These are phyloP conservation scores for Thinopyrum elongatum DNA, from an alignment of 176 grass and related monocot genomes.

Conservation along the genomic window DNA sequence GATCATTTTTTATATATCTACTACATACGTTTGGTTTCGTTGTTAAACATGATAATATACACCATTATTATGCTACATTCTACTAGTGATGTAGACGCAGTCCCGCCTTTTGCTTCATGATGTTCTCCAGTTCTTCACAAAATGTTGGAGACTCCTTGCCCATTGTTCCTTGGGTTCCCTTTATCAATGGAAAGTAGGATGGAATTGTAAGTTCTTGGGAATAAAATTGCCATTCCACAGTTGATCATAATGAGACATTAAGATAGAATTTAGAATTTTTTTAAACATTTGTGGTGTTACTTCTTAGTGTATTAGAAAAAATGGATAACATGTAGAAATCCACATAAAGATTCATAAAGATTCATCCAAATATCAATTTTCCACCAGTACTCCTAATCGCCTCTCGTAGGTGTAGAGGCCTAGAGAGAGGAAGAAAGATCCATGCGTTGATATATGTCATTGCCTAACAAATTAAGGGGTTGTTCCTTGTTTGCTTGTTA, in stretches of 20 bases:
- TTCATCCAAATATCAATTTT: too few relatives aligned
- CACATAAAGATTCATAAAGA: too few relatives aligned
- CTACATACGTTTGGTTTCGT: too few relatives aligned
- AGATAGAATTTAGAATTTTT: not conserved
- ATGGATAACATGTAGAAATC: too few relatives aligned
- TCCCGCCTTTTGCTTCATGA: slow-evolving; percentile 26
- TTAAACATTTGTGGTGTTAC: not conserved
- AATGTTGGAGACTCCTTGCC: slow-evolving; percentile 26
- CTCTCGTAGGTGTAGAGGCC: too few relatives aligned
- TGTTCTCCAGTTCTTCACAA: slow-evolving; percentile 33
- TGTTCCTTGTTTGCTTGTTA: too few relatives aligned
- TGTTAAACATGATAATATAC: not conserved
- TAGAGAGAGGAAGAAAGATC: too few relatives aligned
- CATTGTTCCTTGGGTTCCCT: slow-evolving; percentile 36
- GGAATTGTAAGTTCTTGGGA: not conserved
- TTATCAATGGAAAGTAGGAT: not conserved
- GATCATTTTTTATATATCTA: not conserved
- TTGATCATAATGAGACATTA: not conserved
- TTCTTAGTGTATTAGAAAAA: too few relatives aligned
- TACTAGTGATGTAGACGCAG: not conserved
- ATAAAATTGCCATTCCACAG: not conserved
- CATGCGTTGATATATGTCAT: too few relatives aligned
- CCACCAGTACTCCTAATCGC: too few relatives aligned
- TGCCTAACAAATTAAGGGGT: too few relatives aligned
- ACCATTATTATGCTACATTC: not conserved